Evolutionary conservation across 23 red algal species (phyloP).

Genomic region (Cyanidioschyzon merolae): DNA sequence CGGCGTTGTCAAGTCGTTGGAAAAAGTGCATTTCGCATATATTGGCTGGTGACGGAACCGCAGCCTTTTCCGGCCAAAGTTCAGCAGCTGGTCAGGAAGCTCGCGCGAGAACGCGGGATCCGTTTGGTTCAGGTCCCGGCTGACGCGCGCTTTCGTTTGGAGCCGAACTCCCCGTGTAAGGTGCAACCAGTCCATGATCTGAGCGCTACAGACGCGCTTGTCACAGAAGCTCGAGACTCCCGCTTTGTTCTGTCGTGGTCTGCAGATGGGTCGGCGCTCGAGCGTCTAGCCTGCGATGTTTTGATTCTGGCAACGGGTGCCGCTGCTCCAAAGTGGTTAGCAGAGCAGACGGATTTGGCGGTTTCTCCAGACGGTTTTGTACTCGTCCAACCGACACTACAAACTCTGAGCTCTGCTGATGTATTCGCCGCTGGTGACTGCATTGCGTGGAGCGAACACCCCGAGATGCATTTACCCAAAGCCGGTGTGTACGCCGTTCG

Average conservation of each 20-base stretch:
- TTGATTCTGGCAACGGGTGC: neutral
- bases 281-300: neutral
- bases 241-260: neutral
- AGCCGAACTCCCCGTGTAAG: no score
- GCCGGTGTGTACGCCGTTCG: constrained; percentile 7
- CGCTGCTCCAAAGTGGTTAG: neutral
- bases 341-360: neutral
- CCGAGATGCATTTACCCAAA: neutral
- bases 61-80: neutral
- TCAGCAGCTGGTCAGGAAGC: neutral
- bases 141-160: no score
- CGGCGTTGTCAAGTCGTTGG: constrained; percentile 1
- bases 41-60: neutral
- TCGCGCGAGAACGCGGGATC: no score
- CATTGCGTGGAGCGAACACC: neutral
- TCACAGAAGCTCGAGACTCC: no score
- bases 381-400: neutral
- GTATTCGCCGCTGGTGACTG: constrained; percentile 9
- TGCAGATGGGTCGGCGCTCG: neutral
- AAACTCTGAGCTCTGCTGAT: neutral
- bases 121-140: no score
- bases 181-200: no score
- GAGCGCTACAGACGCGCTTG: no score
- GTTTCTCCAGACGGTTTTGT: neutral
- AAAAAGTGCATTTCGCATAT: neutral